Base-by-base conservation (phyloP, 805 yeast genomes). In the Lipomyces sp. region DNA sequence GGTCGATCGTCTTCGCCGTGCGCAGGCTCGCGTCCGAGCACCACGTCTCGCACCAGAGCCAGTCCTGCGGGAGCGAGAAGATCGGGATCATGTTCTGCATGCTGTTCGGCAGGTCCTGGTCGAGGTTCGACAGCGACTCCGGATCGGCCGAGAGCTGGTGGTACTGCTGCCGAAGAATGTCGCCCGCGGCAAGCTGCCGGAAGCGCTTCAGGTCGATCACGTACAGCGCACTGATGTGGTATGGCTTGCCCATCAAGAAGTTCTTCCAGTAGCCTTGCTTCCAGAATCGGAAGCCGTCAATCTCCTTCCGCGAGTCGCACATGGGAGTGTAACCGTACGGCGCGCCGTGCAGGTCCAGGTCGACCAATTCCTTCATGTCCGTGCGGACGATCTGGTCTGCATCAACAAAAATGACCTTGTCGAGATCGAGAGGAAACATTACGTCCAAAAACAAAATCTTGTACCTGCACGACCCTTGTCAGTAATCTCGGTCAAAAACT, bases 41-140 rank as follows among this genome's bases (percentile, higher is more conserved):
- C 95, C 95, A 87, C 0, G 95, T 87, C 63, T 87, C 95, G 68
- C 95, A 88, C 95, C 95, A 88, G 34, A 86, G 70, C 95, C 95
- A 87, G 39, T 86, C 90, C 59, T 83, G 83, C 2, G 88, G 86
- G 39, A 87, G 70, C 7, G 93, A 82, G 61, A 72, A 77, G 18
- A 88, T 88, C 43, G 82, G 83, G 28, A 91, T 67, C 26, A 68
- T 66, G 21, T 72, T 61, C 67, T 93, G 98, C 60, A 90, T 60
- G 63, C 86, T 86, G 67, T 91, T 93, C n/a, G 96, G 89, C 54
- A 91, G 74, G 65, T 93, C 98, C 65, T 91, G 97, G 64, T 89
- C 98, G 53, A 90, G 74, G 62, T 87, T 88, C 10, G 87, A 76
- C 50, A 93, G 71, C 0, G 96, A 89, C 21, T 70, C 74, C 1